Conservation (phyloP, 306 rosid genomes). For the Pterocarpus macrocarpus region DNA sequence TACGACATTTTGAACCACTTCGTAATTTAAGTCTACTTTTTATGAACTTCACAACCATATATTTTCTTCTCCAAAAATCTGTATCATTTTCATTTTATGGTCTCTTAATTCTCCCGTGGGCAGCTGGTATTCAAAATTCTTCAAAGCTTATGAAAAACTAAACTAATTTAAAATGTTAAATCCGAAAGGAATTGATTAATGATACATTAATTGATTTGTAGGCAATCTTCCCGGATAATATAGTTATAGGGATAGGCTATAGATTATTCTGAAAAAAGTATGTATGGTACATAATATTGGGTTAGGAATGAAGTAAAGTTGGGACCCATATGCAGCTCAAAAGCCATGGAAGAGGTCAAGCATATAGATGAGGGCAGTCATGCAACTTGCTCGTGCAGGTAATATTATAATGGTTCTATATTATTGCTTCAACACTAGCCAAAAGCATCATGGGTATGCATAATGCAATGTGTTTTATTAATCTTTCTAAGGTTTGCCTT, state of each 20-base stretch:
- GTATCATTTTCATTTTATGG: not conserved
- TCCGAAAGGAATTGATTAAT: not conserved
- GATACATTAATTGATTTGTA: not conserved
- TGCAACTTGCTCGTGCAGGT: slow-evolving; percentile 39
- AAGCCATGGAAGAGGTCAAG: slow-evolving; percentile 34
- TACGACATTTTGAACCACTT: not conserved
- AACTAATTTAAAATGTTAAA: slow-evolving; percentile 2
- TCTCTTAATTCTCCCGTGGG: not conserved
- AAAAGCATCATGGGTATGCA: slow-evolving; percentile 43
- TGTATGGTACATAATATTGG: slow-evolving; percentile 27
- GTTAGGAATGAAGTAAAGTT: slow-evolving; percentile 44
- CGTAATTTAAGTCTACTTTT: not conserved
- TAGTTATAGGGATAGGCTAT: not conserved
- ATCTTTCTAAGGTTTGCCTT: slow-evolving; percentile 45
- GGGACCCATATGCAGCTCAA: slow-evolving; percentile 47
- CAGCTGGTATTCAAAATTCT: not conserved
- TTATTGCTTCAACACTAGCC: slow-evolving; percentile 43
- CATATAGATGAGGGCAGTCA: slow-evolving; percentile 29
- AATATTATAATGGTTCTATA: slow-evolving; percentile 39
- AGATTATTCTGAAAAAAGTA: slow-evolving; percentile 7
- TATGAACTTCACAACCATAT: not conserved
- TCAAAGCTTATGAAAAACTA: not conserved
- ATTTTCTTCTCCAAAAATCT: not conserved
- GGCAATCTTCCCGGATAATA: not conserved
- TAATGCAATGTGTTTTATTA: not conserved